phyloP scores from a whole-genome alignment of 768 basidiomycete species.

The Phaeolepiota aurea region DNA sequence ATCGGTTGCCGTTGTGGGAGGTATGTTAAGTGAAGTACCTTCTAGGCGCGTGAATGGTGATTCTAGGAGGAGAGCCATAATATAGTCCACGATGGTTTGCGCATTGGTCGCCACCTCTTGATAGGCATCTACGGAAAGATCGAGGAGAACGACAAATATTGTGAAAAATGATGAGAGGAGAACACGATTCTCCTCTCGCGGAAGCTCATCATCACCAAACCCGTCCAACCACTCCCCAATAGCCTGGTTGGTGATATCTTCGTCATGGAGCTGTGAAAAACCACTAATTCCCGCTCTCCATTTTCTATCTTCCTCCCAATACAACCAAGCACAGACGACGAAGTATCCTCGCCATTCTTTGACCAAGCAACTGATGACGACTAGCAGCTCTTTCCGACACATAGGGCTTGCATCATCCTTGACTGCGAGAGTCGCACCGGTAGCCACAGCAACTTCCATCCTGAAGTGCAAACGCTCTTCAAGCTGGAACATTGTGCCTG shows the following conservation, averaged over 20 bases:
- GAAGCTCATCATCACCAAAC: slow-evolving; percentile 55
- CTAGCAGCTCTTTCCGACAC: slow-evolving; percentile 89
- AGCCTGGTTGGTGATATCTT: slow-evolving; percentile 68
- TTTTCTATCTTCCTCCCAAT: slow-evolving; percentile 84
- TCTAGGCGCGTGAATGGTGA: slow-evolving; percentile 79
- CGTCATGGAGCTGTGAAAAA: slow-evolving; percentile 33
- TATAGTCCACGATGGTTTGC: slow-evolving; percentile 86
- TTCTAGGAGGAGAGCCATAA: slow-evolving; percentile 83
- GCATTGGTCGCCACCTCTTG: slow-evolving; percentile 89
- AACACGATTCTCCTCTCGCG: slow-evolving; percentile 72
- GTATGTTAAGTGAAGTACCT: slow-evolving; percentile 49
- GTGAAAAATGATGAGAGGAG: slow-evolving; percentile 91
- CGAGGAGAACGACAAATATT: slow-evolving; percentile 80
- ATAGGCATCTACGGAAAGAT: slow-evolving; percentile 89
- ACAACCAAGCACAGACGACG: slow-evolving; percentile 93
- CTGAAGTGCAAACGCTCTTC: slow-evolving; percentile 76
- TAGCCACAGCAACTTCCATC: slow-evolving; percentile 89
- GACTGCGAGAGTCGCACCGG: slow-evolving; percentile 79
- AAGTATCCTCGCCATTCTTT: slow-evolving; percentile 97
- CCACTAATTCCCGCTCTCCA: slow-evolving; percentile 38
- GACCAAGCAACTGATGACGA: slow-evolving; percentile 87
- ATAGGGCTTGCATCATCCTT: slow-evolving; percentile 95
- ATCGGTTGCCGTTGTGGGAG: slow-evolving; percentile 36
- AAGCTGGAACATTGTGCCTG: slow-evolving; percentile 69
- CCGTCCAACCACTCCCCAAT: slow-evolving; percentile 72